Evolutionary conservation across 495 filamentous ascomycete genomes (phyloP).

Genomic region (Talaromyces thailandensis): DNA sequence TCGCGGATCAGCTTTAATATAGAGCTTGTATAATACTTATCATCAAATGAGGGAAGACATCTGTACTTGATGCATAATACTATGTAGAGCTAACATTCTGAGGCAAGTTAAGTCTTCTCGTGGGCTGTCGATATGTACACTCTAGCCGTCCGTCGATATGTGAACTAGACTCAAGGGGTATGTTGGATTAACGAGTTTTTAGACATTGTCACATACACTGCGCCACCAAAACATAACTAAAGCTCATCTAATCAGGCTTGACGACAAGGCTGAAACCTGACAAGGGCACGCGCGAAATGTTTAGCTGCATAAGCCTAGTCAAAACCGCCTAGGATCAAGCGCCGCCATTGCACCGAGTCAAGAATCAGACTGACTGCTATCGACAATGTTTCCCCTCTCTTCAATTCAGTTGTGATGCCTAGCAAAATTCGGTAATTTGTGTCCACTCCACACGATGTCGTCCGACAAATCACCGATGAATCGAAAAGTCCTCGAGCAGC

Average conservation of each 20-base stretch:
- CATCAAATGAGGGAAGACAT: neutral
- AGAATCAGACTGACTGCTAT: neutral
- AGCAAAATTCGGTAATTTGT: no score
- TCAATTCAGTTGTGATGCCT: no score
- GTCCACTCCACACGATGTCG: neutral
- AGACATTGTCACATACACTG: neutral
- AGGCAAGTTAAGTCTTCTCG: neutral
- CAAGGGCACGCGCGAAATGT: neutral
- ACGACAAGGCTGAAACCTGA: neutral
- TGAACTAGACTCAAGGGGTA: neutral
- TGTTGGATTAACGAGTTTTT: neutral
- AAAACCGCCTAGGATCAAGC: neutral
- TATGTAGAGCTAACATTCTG: neutral
- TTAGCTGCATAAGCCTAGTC: neutral
- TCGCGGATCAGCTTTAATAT: conserved; percentile 6
- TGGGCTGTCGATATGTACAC: neutral
- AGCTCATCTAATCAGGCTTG: neutral
- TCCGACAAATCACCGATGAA: neutral
- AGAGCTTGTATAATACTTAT: neutral
- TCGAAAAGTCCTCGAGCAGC: neutral
- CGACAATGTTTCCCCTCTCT: neutral
- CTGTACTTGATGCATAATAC: neutral
- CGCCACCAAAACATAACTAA: neutral
- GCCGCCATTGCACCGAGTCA: neutral
- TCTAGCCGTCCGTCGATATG: neutral